Evolutionary conservation across 306 rosid species (phyloP), one percentile per base, ranked within the genome.

Genomic region (Canavalia gladiata): DNA sequence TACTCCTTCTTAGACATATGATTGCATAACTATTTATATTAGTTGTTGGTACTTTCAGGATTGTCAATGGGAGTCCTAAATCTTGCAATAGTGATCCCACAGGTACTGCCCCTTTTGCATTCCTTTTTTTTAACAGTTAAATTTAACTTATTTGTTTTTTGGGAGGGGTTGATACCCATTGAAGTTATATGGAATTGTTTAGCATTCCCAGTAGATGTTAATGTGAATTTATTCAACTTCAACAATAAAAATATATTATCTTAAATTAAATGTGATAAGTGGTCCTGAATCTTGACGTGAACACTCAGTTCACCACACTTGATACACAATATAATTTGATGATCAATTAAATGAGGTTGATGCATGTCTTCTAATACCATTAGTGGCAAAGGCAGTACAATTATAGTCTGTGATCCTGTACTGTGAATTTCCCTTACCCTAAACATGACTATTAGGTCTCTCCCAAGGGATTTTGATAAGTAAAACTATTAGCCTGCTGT

Each of bases 41-140:
- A 66, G 60, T 54, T 72, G 39, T 79, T 83, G 79, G 81, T 63
- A 79, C 73, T 87, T 86, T 80, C 92, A 95, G 97, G 98, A 75
- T 90, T 93, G 85, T 95, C 99, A 59, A 90, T 88, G 97, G 99
- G 97, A 84, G 91, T 95, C 69, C 89, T 95, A 81, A 95, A 93
- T 89, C 91, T 93, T 79, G 97, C 98, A 81, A 87, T 91, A 68
- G 98, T 93, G 62, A 46, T 95, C 85, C 97, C 98, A 28, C 98
- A 91, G 97, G 99, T 95, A 90, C 59, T 82, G 68, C 58, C 25
- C 25, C 25, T 76, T 70, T 49, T 51, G 56, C n/a, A 57, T 65
- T 59, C 75, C 3, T 74, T 8, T 79, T 25, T 56, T 46, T 49
- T 59, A 45, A 62, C 7, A 4, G 58, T 41, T 60, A 50, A n/a